These are phyloP conservation scores for Zymoseptoria crescenta DNA, from an alignment of 2,329 filamentous ascomycete genomes.

Conservation along the genomic window DNA sequence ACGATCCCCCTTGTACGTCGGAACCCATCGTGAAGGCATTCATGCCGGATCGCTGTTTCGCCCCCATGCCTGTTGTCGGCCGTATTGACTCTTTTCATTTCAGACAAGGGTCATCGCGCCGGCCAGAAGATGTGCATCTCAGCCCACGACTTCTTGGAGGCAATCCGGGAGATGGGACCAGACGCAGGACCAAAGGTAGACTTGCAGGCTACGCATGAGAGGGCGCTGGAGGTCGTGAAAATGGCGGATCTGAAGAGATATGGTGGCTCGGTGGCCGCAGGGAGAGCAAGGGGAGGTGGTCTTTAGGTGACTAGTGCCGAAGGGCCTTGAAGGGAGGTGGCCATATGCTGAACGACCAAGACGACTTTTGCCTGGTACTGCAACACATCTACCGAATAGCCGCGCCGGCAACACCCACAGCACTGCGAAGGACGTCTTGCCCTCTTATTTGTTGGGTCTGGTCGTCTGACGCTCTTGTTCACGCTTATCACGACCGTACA, in stretches of 20 bases:
- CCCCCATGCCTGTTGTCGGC: not conserved
- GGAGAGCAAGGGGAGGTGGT: not conserved
- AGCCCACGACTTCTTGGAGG: constrained; percentile 1
- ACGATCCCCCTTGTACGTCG: not conserved
- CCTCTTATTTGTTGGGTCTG: no score
- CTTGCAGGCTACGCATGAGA: constrained; percentile 12
- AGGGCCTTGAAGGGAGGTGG: no score
- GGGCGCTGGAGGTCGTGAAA: constrained; percentile 9
- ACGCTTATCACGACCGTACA: no score
- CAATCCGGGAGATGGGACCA: constrained; percentile 10
- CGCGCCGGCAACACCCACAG: no score
- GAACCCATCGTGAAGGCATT: not conserved
- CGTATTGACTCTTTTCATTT: not conserved
- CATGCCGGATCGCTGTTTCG: constrained; percentile 1
- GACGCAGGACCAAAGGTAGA: constrained; percentile 12
- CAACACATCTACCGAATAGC: no score
- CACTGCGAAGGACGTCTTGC: no score
- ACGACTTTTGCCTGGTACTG: no score
- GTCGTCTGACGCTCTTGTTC: no score
- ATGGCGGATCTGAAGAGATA: constrained; percentile 14
- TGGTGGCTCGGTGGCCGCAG: not conserved
- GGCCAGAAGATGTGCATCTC: constrained; percentile 7
- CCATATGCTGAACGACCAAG: no score
- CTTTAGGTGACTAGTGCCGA: not conserved
- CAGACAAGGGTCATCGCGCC: constrained; percentile 8